Conservation (phyloP, 1,284 basidiomycete species). For the Phlebopus sp. region DNA sequence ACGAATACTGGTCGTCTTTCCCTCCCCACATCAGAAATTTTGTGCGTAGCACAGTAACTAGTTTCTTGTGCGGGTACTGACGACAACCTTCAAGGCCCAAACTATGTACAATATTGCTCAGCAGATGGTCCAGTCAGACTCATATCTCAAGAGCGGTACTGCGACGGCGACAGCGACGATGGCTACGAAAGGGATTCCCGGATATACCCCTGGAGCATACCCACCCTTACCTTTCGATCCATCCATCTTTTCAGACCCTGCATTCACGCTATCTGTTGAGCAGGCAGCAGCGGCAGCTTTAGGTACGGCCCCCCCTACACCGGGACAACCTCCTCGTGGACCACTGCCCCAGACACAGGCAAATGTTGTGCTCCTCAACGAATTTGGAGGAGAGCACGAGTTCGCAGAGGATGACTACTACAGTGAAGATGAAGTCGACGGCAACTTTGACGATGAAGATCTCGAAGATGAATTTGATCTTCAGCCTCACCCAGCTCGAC, state of each 20-base stretch:
- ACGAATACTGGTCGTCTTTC: constrained; percentile 52
- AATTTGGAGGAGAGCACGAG: constrained; percentile 46
- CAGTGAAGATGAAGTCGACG: constrained; percentile 46
- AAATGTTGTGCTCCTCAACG: constrained; percentile 42
- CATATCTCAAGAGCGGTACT: constrained; percentile 34
- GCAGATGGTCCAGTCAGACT: constrained; percentile 59
- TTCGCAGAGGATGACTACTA: constrained; percentile 45
- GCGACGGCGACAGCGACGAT: constrained; percentile 36
- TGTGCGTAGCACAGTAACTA: constrained; percentile 39
- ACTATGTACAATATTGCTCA: constrained; percentile 69
- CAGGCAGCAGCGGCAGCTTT: constrained; percentile 50
- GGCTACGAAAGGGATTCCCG: constrained; percentile 33
- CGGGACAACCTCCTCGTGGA: constrained; percentile 31
- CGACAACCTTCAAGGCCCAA: constrained; percentile 42
- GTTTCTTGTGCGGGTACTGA: constrained; percentile 29
- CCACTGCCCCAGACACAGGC: constrained; percentile 35
- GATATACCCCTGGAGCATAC: constrained; percentile 33
- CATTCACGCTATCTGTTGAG: constrained; percentile 48
- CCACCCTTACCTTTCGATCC: constrained; percentile 47
- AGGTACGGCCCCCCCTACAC: constrained; percentile 31
- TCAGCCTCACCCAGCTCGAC: constrained; percentile 21
- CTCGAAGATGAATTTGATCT: constrained; percentile 33
- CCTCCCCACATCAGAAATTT: constrained; percentile 53
- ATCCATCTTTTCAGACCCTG: constrained; percentile 54
- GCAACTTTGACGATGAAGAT: constrained; percentile 44